Base-by-base conservation (phyloP, 2,329 filamentous ascomycete species). In the Exophiala xenobiotica region DNA sequence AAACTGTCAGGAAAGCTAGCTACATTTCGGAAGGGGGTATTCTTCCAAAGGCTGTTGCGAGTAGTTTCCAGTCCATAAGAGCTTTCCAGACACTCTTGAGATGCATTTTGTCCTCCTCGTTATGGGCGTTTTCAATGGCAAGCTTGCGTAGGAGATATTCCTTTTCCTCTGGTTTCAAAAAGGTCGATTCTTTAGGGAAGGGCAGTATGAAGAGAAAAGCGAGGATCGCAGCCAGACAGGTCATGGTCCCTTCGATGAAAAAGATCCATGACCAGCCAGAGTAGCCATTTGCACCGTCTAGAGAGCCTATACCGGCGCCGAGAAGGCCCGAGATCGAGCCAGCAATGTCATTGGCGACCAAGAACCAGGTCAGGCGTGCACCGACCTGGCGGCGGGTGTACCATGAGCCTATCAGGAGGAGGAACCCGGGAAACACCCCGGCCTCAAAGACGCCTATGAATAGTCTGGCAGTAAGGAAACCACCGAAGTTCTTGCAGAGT, bases 241-340 rank as follows among this genome's bases (percentile, higher is more conserved):
- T 76, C 2, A 71, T 58, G 1, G 76, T 59, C 1, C 75, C 75
- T 56, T 78, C 75, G 9, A 55, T 73, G 69, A 74, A 82, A 87
- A 27, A 78, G 74, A 11, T 78, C 74, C 74, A 75, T 38, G 74
- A 65, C 74, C 74, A 77, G 35, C 73, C 74, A 8, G 65, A 66
- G 38, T 70, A 70, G 6, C 70, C 70, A 5, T 67, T 70, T 6
- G 74, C 65, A 1, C 76, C 76, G 43, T 76, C 70, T 70, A 79
- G 75, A 63, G 73, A 71, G 64, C 69, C 70, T 24, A 79, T 76
- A 2, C 63, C 75, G 54, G 68, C 77, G 2, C 77, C 77, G 0
- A 79, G 63, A 18, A 79, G 62, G 0, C 77, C 77, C 2, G 71
- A 72, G 47, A 80, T 77, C 0, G 74, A 75, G n/a, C 77, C 75